Evolutionary conservation across 2,329 filamentous ascomycete species (phyloP), one percentile per base, ranked within the genome.

Genomic region (Fusarium pseudocircinatum): DNA sequence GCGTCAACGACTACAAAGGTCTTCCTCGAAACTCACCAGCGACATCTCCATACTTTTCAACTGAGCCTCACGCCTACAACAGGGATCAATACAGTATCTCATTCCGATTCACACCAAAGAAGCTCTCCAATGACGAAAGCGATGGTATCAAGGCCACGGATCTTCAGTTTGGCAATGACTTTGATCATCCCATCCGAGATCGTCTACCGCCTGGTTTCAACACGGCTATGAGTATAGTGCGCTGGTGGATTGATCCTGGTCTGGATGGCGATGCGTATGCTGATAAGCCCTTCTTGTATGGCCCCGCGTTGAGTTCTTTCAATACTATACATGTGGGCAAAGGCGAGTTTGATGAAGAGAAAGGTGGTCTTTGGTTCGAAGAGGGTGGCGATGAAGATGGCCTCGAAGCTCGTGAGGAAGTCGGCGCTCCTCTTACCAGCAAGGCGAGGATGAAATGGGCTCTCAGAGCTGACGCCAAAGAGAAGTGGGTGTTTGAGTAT

Each of bases 111-210:
- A 90, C 88, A 1, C 94, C 93, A n/a, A 94, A 93, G 77, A 79
- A 78, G 56, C 79, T 78, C 15, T 59, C 66, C 47, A 69, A 70
- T 8, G 66, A 74, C 6, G 67, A 72, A 10, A 34, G 63, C 10
- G 10, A 28, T n/a, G 87, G 87, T 40, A 90, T 97, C 63, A 86
- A 87, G 7, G 94, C 90, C 49, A 82, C 89, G 32, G 91, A 97
- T 70, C 86, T 99, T 6, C 91, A 98, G 60, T 97, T 97, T 77
- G 96, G 96, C 46, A 98, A 98, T 81, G 95, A 98, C 85, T 98
- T 98, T 80, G 95, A 97, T 79, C 90, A 93, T 57, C 94, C 96
- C 0, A 96, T 99, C 76, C 90, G 94, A 36, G 93, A 97, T 79
- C 89, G 91, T 22, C 86, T 99, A 4, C 96, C 96, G 0, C 94